Evolutionary conservation across 257 asterid species (phyloP).

Genomic region (Penstemon eatonii): DNA sequence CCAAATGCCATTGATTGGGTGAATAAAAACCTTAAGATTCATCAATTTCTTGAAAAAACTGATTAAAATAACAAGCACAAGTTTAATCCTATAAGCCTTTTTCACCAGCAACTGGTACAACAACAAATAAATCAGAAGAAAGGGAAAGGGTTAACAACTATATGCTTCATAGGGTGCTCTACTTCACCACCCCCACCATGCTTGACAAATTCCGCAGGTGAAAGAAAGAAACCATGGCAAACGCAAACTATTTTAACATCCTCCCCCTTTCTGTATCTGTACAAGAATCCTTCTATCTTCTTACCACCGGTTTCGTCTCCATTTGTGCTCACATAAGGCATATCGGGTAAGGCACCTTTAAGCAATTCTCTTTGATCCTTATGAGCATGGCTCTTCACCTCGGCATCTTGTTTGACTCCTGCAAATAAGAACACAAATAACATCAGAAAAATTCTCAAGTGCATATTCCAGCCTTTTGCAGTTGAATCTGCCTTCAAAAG

Average conservation of each 20-base stretch:
- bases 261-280: slow-evolving; percentile 64
- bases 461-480: background rate
- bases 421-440: background rate
- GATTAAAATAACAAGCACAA: too few species aligned
- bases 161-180: slow-evolving; percentile 71
- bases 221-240: slow-evolving; percentile 72
- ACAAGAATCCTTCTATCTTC: slow-evolving; percentile 68
- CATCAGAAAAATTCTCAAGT: background rate
- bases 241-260: slow-evolving; percentile 75
- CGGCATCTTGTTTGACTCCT: slow-evolving; percentile 31
- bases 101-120: too few species aligned
- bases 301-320: slow-evolving; percentile 52
- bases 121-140: slow-evolving; percentile 17
- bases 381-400: slow-evolving; percentile 26
- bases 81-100: too few species aligned
- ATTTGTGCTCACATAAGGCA: slow-evolving; percentile 70
- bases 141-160: slow-evolving; percentile 59
- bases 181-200: slow-evolving; percentile 83
- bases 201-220: slow-evolving; percentile 78
- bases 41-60: too few species aligned
- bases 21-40: too few species aligned
- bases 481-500: background rate
- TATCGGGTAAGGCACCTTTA: slow-evolving; percentile 27
- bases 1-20: too few species aligned
- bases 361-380: slow-evolving; percentile 24